These are phyloP conservation scores for Gyromitra esculenta DNA, from an alignment of 2,329 filamentous ascomycete species.

Conservation along the genomic window DNA sequence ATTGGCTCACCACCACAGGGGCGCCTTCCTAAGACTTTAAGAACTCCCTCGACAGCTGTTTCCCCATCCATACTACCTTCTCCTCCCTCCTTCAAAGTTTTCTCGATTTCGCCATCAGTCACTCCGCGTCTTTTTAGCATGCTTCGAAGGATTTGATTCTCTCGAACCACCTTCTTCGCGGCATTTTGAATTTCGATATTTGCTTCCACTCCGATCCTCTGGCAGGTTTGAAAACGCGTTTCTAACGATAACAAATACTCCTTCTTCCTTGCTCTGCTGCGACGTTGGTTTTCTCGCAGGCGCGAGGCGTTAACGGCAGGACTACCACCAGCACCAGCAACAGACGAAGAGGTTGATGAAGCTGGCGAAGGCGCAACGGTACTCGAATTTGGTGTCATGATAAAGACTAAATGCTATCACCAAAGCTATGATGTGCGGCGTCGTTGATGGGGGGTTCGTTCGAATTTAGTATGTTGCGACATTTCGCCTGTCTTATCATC, in stretches of 20 bases:
- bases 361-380: slow-evolving; percentile 42
- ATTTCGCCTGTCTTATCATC: slow-evolving; percentile 33
- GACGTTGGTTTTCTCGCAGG: slow-evolving; percentile 79
- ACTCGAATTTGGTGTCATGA: slow-evolving; percentile 40
- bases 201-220: slow-evolving; percentile 73
- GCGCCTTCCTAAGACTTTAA: slow-evolving; percentile 46
- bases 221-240: slow-evolving; percentile 70
- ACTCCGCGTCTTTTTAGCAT: slow-evolving; percentile 70
- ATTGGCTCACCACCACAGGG: slow-evolving; percentile 50
- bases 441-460: slow-evolving; percentile 21
- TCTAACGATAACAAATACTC: slow-evolving; percentile 78
- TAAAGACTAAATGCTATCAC: slow-evolving; percentile 23
- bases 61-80: slow-evolving; percentile 30
- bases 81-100: slow-evolving; percentile 45
- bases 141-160: slow-evolving; percentile 72
- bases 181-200: slow-evolving; percentile 77
- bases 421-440: slow-evolving; percentile 32
- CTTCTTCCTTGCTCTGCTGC: slow-evolving; percentile 77
- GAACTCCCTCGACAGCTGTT: slow-evolving; percentile 49
- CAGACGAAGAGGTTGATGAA: slow-evolving; percentile 39
- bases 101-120: slow-evolving; percentile 66
- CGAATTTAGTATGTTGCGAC: slow-evolving; percentile 7
- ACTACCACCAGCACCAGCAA: slow-evolving; percentile 20
- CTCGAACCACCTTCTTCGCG: slow-evolving; percentile 73
- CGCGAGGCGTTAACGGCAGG: slow-evolving; percentile 63